A percentile compares a stretch with the other conserved stretches of the same genome.
Evolutionary conservation across 140 eudicot species (phyloP).

Genomic region (Anethum foeniculum): DNA sequence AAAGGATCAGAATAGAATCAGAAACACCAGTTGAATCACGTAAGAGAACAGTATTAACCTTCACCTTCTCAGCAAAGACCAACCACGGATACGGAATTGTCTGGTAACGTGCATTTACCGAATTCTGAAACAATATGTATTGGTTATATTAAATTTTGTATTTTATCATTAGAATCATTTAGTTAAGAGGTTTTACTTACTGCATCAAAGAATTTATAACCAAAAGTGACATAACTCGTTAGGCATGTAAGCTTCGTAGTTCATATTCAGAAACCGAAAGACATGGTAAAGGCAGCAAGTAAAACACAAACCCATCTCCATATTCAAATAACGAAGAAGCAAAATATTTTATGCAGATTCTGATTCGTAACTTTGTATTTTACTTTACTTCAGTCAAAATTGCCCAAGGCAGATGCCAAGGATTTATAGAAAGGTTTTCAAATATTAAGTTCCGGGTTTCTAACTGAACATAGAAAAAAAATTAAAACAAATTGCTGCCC

Average conservation of each 20-base stretch:
- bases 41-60: conserved; percentile 74
- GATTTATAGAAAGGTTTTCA: neutral
- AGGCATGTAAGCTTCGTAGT: neutral
- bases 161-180: neutral
- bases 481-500: neutral
- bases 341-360: neutral
- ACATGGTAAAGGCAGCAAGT: neutral
- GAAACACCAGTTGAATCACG: conserved; percentile 99
- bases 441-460: neutral
- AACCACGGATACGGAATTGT: conserved; percentile 94
- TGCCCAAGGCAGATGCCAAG: neutral
- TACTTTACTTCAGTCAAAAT: neutral
- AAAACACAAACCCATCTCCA: neutral
- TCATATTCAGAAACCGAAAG: neutral
- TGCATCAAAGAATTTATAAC: neutral
- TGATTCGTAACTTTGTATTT: neutral
- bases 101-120: conserved; percentile 92
- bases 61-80: conserved; percentile 94
- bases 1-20: conserved; percentile 84
- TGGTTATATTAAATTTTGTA: neutral
- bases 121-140: conserved; percentile 48
- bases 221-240: neutral
- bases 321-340: neutral
- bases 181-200: neutral
- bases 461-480: neutral